Percentiles rank a stretch among this genome's conserved stretches.
Conservation (phyloP, 352 stramenopile species). For the Pythium dissotocum region DNA sequence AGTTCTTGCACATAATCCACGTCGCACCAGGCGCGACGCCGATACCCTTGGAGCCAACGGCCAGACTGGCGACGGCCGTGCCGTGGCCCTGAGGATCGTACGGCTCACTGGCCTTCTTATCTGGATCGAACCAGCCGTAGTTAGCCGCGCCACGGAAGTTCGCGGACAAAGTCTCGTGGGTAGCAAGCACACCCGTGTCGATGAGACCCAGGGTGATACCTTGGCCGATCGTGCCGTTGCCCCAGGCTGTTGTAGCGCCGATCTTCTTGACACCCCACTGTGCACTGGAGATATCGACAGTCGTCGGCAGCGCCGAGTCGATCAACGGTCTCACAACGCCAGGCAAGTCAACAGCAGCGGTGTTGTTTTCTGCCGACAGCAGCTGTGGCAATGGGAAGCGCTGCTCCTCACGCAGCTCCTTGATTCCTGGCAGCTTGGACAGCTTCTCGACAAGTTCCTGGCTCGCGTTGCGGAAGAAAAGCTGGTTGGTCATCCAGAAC, state of each 20-base stretch:
- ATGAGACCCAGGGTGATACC: slow-evolving; percentile 33
- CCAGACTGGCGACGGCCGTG: slow-evolving; percentile 15
- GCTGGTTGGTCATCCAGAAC: slow-evolving; percentile 29
- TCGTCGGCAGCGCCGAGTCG: slow-evolving; percentile 1
- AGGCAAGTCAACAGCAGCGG: not conserved
- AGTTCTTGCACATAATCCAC: slow-evolving; percentile 32
- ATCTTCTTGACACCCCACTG: slow-evolving; percentile 40
- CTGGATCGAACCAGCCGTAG: slow-evolving; percentile 38
- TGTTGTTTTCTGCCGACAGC: not conserved
- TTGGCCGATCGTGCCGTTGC: slow-evolving; percentile 24
- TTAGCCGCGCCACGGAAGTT: slow-evolving; percentile 28
- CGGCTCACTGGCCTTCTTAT: slow-evolving; percentile 18
- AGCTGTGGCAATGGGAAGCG: slow-evolving; percentile 11
- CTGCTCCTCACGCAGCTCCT: slow-evolving; percentile 13
- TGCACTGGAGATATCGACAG: not conserved
- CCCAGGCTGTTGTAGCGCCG: slow-evolving; percentile 32
- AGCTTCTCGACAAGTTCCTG: slow-evolving; percentile 25
- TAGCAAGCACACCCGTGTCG: slow-evolving; percentile 34
- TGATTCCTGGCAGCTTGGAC: slow-evolving; percentile 10
- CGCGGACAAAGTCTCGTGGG: slow-evolving; percentile 29
- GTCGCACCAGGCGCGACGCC: slow-evolving; percentile 14
- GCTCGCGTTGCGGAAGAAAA: slow-evolving; percentile 21
- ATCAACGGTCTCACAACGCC: not conserved
- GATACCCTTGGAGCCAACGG: slow-evolving; percentile 13
- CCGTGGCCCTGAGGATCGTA: slow-evolving; percentile 29